Conservation (phyloP, 768 basidiomycete species). For the Sutorius australiensis region DNA sequence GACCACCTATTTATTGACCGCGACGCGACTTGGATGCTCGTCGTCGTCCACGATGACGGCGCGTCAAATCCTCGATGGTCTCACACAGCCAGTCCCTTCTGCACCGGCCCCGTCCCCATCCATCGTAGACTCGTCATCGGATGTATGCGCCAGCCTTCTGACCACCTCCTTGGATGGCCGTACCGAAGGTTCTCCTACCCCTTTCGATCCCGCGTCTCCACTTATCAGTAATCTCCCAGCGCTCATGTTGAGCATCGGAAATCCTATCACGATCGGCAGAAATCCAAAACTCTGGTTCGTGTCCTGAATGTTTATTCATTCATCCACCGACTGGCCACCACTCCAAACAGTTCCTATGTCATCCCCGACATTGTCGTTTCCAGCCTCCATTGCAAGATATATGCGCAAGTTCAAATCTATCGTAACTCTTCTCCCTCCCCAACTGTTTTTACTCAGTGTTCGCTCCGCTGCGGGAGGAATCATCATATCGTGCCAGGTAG, state of each 20-base stretch:
- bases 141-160: constrained; percentile 71
- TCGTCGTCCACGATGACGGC: constrained; percentile 17
- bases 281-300: constrained; percentile 63
- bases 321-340: background rate
- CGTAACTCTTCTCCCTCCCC: background rate
- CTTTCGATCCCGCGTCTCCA: background rate
- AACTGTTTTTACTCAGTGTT: constrained; percentile 42
- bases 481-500: constrained; percentile 76
- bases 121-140: constrained; percentile 8
- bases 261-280: constrained; percentile 66
- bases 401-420: constrained; percentile 52
- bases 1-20: constrained; percentile 10
- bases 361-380: constrained; percentile 62
- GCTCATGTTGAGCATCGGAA: constrained; percentile 55
- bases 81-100: constrained; percentile 31
- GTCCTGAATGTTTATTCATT: background rate
- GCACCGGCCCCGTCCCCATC: constrained; percentile 18
- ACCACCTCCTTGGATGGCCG: constrained; percentile 56
- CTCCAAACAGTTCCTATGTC: constrained; percentile 49
- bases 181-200: constrained; percentile 51
- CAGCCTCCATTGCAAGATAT: constrained; percentile 69
- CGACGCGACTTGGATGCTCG: constrained; percentile 6
- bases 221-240: constrained; percentile 36
- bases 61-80: constrained; percentile 14
- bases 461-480: constrained; percentile 66